Evolutionary conservation across 345 rosid species (phyloP).

Genomic region (Syzygium jambos): DNA sequence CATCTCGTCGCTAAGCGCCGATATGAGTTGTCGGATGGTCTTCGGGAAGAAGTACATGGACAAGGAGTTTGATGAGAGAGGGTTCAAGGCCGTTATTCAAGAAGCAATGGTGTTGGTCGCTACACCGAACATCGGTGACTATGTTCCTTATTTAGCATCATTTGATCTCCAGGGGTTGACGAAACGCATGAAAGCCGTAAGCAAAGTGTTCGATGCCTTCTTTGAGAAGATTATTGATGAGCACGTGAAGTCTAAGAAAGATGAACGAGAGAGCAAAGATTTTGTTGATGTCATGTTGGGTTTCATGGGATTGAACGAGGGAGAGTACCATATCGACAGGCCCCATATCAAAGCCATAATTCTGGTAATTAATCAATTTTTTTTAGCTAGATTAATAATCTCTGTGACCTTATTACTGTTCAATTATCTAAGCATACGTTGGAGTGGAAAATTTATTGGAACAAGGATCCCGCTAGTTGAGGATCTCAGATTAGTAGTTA

Average conservation of each 20-base stretch:
- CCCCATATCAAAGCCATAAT: neutral
- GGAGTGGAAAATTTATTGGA: no score
- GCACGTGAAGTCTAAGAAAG: neutral
- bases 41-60: neutral
- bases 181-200: neutral
- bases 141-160: neutral
- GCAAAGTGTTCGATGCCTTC: neutral
- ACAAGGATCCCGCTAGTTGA: no score
- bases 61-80: neutral
- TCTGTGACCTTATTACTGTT: no score
- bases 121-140: neutral
- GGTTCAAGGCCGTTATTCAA: neutral
- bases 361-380: neutral
- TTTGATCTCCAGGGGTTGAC: neutral
- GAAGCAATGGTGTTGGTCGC: neutral
- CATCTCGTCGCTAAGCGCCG: neutral
- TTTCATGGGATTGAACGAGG: neutral
- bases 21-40: neutral
- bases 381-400: neutral
- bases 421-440: no score
- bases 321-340: neutral
- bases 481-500: no score
- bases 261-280: neutral
- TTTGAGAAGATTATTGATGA: neutral
- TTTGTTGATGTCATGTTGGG: neutral